Evolutionary conservation across 352 stramenopile species (phyloP).

Genomic region (Globisporangium cystogenes): DNA sequence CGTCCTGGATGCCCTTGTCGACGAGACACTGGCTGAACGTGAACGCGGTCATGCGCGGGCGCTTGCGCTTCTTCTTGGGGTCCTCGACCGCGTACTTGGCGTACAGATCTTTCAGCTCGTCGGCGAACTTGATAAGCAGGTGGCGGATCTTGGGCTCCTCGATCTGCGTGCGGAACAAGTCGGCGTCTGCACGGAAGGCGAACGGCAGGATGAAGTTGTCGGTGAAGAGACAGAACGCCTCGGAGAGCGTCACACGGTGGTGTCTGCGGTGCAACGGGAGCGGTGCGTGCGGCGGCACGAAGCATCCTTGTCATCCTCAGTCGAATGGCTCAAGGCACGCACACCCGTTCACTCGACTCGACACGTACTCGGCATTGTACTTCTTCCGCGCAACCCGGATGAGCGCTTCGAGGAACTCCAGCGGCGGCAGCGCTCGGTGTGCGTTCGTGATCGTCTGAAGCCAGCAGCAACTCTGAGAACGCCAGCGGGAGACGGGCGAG

Average conservation of each 20-base stretch:
- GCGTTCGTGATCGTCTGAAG: conserved; percentile 27
- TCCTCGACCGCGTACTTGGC: conserved; percentile 46
- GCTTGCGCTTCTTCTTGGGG: conserved; percentile 28
- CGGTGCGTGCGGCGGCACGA: no score
- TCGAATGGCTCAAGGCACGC: no score
- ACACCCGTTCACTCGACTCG: not conserved
- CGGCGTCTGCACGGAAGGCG: conserved; percentile 63
- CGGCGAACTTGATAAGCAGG: conserved; percentile 52
- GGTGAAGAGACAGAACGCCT: conserved; percentile 69
- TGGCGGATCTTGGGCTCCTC: conserved; percentile 60
- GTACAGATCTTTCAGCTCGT: conserved; percentile 58
- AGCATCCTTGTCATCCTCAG: no score
- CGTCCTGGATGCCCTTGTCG: conserved; percentile 53
- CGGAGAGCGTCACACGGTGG: conserved; percentile 61
- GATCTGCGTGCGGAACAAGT: conserved; percentile 70
- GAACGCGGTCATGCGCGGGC: conserved; percentile 45
- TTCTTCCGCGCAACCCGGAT: conserved; percentile 56
- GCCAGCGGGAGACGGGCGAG: not conserved
- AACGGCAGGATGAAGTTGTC: conserved; percentile 73
- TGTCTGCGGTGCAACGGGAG: no score
- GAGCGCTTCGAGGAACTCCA: conserved; percentile 65
- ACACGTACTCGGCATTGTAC: conserved; percentile 51
- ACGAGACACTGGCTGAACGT: conserved; percentile 60
- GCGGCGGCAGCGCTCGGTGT: conserved; percentile 38
- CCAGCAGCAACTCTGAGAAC: not conserved